These are phyloP conservation scores for Chaetomiaceae sp. DNA, from an alignment of 2,329 filamentous ascomycete genomes.

Conservation along the genomic window DNA sequence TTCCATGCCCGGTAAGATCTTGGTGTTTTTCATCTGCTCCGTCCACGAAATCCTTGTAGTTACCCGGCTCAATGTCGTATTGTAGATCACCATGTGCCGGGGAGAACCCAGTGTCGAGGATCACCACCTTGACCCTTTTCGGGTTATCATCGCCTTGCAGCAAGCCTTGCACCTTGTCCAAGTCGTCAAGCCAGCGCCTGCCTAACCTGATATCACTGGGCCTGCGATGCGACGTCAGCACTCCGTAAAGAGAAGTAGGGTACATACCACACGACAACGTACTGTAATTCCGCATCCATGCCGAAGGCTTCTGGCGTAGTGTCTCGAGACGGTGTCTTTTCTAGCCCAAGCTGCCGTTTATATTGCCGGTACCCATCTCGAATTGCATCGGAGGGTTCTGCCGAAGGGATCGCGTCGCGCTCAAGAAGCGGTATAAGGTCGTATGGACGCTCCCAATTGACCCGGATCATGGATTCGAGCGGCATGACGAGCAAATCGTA, in stretches of 20 bases:
- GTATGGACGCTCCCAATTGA: neutral
- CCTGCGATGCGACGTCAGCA: neutral
- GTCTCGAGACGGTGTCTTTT: neutral
- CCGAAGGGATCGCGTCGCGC: neutral
- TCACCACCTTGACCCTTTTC: neutral
- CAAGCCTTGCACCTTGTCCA: conserved; percentile 7
- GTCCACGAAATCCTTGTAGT: conserved; percentile 9
- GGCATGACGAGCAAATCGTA: neutral
- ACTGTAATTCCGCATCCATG: neutral
- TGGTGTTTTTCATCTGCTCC: neutral
- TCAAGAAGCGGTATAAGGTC: neutral
- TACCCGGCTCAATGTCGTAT: neutral
- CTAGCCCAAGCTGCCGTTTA: neutral
- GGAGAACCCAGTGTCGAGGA: conserved; percentile 4
- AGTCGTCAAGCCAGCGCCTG: conserved; percentile 5
- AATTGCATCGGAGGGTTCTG: neutral
- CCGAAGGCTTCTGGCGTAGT: neutral
- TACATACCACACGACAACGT: neutral
- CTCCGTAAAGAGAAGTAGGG: neutral
- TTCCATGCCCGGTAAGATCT: conserved; percentile 8
- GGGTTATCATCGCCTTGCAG: neutral
- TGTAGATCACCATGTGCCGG: neutral
- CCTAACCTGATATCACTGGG: neutral
- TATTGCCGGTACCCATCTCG: neutral
- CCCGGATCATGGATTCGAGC: neutral